Evolutionary conservation across 768 basidiomycete genomes (phyloP), one percentile per base, ranked within the genome.

Genomic region (Tephrocybe sp.): DNA sequence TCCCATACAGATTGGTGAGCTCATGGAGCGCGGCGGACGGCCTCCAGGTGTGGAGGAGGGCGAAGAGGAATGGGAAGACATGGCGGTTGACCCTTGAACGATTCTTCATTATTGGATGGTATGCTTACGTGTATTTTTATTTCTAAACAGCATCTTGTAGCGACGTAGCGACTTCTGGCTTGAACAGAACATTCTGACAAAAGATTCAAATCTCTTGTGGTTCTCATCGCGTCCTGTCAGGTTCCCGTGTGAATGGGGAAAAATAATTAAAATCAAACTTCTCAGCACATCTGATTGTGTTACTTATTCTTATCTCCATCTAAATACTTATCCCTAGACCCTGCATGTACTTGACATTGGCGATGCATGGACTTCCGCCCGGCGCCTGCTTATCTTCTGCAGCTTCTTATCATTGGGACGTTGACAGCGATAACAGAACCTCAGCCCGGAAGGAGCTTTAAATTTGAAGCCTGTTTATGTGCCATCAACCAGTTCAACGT

Each of bases 1-100:
- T 23, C 40, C 55, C 33, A 42, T 58, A 24, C 33, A 48, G 20
- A 50, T 60, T 36, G 54, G 57, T 8, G 58, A 61, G 20, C 23
- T 64, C 39, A 62, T 66, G 66, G 68, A 65, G 37, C 36, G 58
- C 24, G 68, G 65, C 11, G 64, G 65, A 10, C 55, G 58, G 21
- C 43, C 38, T 23, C 36, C 48, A 4, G 33, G 45, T 10, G 64
- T 59, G 14, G 57, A 60, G 25, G 59, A 53, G 11, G 55, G 56
- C 14, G 66, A 65, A 2, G 67, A 65, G 9, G 63, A 64, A 15
- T 68, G 66, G 67, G 62, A 64, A 42, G 66, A 66, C n/a, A 59
- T 62, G 56, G 52, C 52, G 20, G 59, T 62, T 14, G 63, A 64
- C 4, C 40, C 60, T 30, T 64, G 55, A 62, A 17, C 25, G 39